Evolutionary conservation across 768 basidiomycete genomes (phyloP).

Genomic region (Collybia sp.): DNA sequence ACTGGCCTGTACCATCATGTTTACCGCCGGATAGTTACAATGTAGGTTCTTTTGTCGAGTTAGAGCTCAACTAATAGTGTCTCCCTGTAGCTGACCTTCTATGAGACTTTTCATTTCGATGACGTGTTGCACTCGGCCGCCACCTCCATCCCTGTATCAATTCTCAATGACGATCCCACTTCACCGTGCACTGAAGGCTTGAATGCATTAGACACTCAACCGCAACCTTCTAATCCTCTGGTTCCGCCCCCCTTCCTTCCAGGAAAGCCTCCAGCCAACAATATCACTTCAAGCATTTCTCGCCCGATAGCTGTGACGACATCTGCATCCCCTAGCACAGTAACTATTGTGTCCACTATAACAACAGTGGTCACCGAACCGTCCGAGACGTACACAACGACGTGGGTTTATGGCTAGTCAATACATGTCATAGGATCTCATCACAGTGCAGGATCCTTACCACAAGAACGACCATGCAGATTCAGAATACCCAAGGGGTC

Average conservation of each 20-base stretch:
- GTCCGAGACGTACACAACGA: neutral
- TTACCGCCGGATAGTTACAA: constrained; percentile 35
- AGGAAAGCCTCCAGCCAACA: neutral
- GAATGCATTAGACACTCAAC: constrained; percentile 21
- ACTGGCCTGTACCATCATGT: constrained; percentile 36
- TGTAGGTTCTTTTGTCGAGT: constrained; percentile 20
- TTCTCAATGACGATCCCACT: constrained; percentile 22
- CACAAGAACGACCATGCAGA: constrained; percentile 8
- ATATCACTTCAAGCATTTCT: neutral
- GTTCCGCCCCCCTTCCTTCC: constrained; percentile 25
- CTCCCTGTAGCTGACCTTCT: constrained; percentile 36
- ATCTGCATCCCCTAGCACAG: constrained; percentile 1
- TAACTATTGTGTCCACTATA: neutral
- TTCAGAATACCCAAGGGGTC: constrained; percentile 7
- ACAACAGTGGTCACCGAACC: neutral
- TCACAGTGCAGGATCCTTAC: neutral
- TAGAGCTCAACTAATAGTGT: neutral
- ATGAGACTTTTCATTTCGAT: constrained; percentile 34
- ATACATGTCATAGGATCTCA: neutral
- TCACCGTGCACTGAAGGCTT: constrained; percentile 16
- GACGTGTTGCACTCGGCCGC: constrained; percentile 30
- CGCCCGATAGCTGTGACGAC: neutral
- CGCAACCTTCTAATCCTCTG: constrained; percentile 29
- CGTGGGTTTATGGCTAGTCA: neutral
- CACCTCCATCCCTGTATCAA: constrained; percentile 31